These are phyloP conservation scores for Delphinella strobiligena DNA, from an alignment of 2,329 filamentous ascomycete species.

Conservation along the genomic window DNA sequence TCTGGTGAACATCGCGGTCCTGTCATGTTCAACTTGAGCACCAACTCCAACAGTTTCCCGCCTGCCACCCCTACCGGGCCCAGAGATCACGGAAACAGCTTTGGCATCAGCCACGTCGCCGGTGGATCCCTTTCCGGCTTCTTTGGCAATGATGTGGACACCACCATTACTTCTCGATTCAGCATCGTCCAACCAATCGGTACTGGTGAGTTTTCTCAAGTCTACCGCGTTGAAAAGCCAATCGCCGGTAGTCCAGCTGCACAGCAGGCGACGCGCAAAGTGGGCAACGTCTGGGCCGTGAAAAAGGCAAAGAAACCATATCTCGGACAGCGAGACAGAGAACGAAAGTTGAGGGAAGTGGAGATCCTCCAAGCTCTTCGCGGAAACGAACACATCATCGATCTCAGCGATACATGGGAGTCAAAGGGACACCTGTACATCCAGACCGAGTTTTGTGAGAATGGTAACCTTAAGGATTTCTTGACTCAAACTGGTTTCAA, in stretches of 20 bases:
- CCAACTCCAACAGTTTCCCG: conserved; percentile 38
- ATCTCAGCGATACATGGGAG: conserved; percentile 82
- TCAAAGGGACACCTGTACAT: conserved; percentile 79
- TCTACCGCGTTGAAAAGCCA: conserved; percentile 62
- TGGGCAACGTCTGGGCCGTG: conserved; percentile 61
- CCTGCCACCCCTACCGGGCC: conserved; percentile 75
- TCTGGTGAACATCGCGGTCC: conserved; percentile 44
- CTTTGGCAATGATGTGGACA: conserved; percentile 63
- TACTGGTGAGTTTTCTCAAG: conserved; percentile 84
- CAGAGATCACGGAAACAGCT: conserved; percentile 45
- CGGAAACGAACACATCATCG: conserved; percentile 73
- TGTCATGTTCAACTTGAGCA: conserved; percentile 21
- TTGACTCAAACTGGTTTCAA: conserved; percentile 70
- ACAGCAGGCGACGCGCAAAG: conserved; percentile 15
- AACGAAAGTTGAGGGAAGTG: conserved; percentile 75
- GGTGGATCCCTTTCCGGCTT: conserved; percentile 51
- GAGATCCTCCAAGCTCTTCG: conserved; percentile 63
- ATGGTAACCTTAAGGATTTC: conserved; percentile 81
- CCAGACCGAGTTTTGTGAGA: conserved; percentile 93
- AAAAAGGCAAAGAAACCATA: conserved; percentile 84
- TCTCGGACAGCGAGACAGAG: conserved; percentile 65
- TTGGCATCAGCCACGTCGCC: conserved; percentile 35
- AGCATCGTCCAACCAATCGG: conserved; percentile 70
- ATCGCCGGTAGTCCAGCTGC: conserved; percentile 21
- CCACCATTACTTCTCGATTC: conserved; percentile 62